Evolutionary conservation across 2,329 filamentous ascomycete species (phyloP).

Genomic region (Geosmithia flava): DNA sequence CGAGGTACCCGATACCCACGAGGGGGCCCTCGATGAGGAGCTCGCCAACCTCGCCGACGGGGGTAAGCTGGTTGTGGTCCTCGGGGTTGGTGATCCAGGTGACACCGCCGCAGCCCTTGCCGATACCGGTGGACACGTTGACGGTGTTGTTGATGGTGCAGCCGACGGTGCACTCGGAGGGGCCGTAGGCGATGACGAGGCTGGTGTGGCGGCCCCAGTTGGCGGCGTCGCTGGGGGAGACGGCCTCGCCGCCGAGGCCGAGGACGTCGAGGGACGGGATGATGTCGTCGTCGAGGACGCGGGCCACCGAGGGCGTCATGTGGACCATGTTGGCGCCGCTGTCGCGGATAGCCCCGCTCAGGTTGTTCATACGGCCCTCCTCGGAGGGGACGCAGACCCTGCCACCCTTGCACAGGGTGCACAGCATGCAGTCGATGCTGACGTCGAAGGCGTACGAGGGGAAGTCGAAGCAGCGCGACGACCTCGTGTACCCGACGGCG

Average conservation of each 20-base stretch:
- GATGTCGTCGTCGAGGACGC: slow-evolving; percentile 31
- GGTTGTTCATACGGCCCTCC: slow-evolving; percentile 36
- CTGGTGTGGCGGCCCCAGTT: slow-evolving; percentile 31
- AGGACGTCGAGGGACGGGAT: slow-evolving; percentile 33
- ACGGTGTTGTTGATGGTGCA: slow-evolving; percentile 34
- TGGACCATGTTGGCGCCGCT: slow-evolving; percentile 34
- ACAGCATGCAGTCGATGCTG: slow-evolving; percentile 41
- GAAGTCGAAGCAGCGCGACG: slow-evolving; percentile 32
- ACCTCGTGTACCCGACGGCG: slow-evolving; percentile 26
- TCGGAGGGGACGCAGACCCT: slow-evolving; percentile 43
- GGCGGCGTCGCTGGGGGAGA: slow-evolving; percentile 35
- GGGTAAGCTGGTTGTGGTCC: slow-evolving; percentile 30
- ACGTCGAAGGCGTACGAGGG: slow-evolving; percentile 43
- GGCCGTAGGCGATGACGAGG: slow-evolving; percentile 39
- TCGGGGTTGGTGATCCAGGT: slow-evolving; percentile 40
- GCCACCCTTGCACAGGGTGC: slow-evolving; percentile 35
- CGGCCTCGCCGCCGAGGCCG: slow-evolving; percentile 37
- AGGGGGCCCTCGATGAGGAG: slow-evolving; percentile 44
- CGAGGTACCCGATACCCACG: slow-evolving; percentile 51
- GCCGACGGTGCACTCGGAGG: slow-evolving; percentile 41
- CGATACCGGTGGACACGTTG: slow-evolving; percentile 29
- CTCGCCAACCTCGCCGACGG: slow-evolving; percentile 37
- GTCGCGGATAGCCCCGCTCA: slow-evolving; percentile 29
- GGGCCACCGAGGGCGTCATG: slow-evolving; percentile 37
- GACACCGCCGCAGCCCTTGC: slow-evolving; percentile 30